Conservation (phyloP, 1,284 basidiomycete genomes). For the Golubevia sp. region DNA sequence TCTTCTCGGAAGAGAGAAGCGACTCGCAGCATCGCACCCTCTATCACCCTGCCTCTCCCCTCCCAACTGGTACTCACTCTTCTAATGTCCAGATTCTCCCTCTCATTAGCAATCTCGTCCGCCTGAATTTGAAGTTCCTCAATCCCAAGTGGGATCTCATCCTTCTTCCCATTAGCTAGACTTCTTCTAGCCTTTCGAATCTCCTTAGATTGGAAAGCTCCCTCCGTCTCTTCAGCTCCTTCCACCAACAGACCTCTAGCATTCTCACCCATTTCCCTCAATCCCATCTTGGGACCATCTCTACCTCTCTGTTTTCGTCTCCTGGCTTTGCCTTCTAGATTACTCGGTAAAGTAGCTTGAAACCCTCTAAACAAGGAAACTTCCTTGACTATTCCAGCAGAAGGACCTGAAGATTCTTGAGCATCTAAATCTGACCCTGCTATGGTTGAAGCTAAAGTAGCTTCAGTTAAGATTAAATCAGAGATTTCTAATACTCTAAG, state of each 20-base stretch:
- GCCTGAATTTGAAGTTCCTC: slow-evolving; percentile 51
- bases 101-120: slow-evolving; percentile 25
- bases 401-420: neutral
- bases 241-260: slow-evolving; percentile 46
- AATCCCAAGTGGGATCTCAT: slow-evolving; percentile 20
- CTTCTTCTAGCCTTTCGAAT: slow-evolving; percentile 28
- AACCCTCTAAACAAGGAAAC: slow-evolving; percentile 58
- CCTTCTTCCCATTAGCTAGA: slow-evolving; percentile 8
- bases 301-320: slow-evolving; percentile 35
- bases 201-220: slow-evolving; percentile 7
- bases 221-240: slow-evolving; percentile 3
- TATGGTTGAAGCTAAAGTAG: slow-evolving; percentile 20
- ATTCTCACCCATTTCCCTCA: slow-evolving; percentile 45
- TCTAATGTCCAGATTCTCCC: neutral
- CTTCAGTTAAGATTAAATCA: slow-evolving; percentile 48
- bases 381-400: slow-evolving; percentile 17
- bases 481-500: slow-evolving; percentile 50
- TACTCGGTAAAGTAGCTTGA: slow-evolving; percentile 52
- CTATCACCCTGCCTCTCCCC: too few relatives aligned
- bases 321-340: slow-evolving; percentile 34
- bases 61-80: too few relatives aligned
- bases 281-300: slow-evolving; percentile 34
- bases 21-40: too few relatives aligned
- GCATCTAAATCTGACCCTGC: neutral
- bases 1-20: too few relatives aligned